Percentiles rank a stretch among this genome's conserved stretches.
phyloP scores from a whole-genome alignment of 352 stramenopile species.

The Thalassiosira pacifica region DNA sequence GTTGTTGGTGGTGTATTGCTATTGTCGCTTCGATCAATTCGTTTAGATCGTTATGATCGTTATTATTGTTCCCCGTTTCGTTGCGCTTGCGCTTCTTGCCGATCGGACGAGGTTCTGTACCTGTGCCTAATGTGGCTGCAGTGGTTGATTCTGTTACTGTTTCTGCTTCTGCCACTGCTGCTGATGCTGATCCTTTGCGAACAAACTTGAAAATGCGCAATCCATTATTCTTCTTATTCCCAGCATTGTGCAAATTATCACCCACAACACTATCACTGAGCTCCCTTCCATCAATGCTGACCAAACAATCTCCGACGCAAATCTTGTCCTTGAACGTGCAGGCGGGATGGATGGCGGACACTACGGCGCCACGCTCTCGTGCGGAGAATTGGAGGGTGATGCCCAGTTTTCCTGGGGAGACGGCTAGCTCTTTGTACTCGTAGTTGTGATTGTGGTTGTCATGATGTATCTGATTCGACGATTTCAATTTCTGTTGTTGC shows the following conservation, averaged over 20 bases:
- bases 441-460: no score
- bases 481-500: no score
- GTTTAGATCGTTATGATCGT: background rate
- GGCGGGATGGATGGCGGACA: slow-evolving; percentile 1
- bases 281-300: slow-evolving; percentile 1
- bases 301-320: background rate
- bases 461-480: no score
- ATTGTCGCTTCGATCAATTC: no score
- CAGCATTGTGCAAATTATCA: background rate
- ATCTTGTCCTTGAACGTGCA: slow-evolving; percentile 1
- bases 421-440: background rate
- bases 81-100: background rate
- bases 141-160: background rate
- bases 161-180: background rate
- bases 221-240: background rate
- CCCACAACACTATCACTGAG: background rate
- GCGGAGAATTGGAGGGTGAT: background rate
- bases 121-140: background rate
- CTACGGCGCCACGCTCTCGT: background rate
- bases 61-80: no score
- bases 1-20: no score
- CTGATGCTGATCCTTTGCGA: background rate
- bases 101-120: no score
- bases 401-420: background rate
- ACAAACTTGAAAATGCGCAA: background rate